Evolutionary conservation across 2,329 filamentous ascomycete genomes (phyloP).

Genomic region (Alternaria incomplexa): DNA sequence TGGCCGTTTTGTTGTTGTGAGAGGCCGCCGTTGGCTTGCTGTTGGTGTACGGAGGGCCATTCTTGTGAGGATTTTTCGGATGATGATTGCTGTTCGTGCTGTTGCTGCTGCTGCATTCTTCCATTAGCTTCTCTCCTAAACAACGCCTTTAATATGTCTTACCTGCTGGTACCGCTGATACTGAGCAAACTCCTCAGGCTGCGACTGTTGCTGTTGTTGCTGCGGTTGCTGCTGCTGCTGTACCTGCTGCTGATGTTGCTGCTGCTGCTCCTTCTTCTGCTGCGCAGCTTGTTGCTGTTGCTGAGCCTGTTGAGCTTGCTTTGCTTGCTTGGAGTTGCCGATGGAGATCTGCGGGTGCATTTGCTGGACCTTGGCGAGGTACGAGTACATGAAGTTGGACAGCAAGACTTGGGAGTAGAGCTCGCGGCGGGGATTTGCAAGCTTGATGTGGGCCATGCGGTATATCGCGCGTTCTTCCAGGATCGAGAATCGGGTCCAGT

Average conservation of each 20-base stretch:
- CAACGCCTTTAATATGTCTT: not conserved
- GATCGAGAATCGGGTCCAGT: conserved; percentile 94
- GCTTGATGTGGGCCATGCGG: conserved; percentile 97
- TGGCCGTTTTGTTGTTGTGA: conserved; percentile 19
- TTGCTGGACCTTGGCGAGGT: conserved; percentile 96
- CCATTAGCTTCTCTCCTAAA: not conserved
- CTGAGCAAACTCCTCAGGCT: conserved; percentile 49
- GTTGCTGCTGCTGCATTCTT: conserved; percentile 15
- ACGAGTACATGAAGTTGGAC: conserved; percentile 99
- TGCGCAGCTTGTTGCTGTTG: conserved; percentile 54
- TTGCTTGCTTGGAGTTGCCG: conserved; percentile 77
- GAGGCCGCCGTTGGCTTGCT: conserved; percentile 17
- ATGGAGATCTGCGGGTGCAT: conserved; percentile 97
- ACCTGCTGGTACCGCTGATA: conserved; percentile 50
- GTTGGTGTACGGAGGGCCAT: conserved; percentile 27
- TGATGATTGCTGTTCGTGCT: conserved; percentile 27
- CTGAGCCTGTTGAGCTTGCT: conserved; percentile 64
- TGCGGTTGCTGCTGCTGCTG: conserved; percentile 40
- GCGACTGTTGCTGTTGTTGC: conserved; percentile 40
- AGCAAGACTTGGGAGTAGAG: conserved; percentile 93
- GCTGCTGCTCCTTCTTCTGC: conserved; percentile 52
- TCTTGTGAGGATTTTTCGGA: conserved; percentile 24
- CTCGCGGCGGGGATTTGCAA: conserved; percentile 93
- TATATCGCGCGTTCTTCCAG: conserved; percentile 97
- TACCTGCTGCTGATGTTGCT: conserved; percentile 50